Evolutionary conservation across 2,329 filamentous ascomycete species (phyloP).

Genomic region (Phialocephala subalpina): DNA sequence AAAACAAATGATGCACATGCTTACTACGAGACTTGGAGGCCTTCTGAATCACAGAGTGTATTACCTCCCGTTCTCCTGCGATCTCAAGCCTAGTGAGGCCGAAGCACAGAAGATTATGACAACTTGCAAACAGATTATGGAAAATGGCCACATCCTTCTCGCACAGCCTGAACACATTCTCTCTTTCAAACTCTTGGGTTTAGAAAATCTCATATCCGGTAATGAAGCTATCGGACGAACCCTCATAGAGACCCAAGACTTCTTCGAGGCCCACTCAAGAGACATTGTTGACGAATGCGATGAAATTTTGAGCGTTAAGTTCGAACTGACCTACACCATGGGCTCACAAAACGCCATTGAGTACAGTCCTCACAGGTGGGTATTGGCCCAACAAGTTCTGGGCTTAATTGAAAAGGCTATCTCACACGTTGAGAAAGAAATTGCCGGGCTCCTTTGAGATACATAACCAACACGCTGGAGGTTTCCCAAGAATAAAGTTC

Average conservation of each 20-base stretch:
- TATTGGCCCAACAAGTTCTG: slow-evolving; percentile 60
- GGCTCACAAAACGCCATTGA: slow-evolving; percentile 60
- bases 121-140: slow-evolving; percentile 55
- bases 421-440: no score
- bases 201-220: slow-evolving; percentile 54
- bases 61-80: slow-evolving; percentile 66
- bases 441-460: no score
- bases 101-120: slow-evolving; percentile 41
- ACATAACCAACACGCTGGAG: no score
- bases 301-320: slow-evolving; percentile 66
- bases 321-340: slow-evolving; percentile 70
- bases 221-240: slow-evolving; percentile 41
- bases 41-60: slow-evolving; percentile 61
- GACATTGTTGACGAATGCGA: slow-evolving; percentile 74
- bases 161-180: slow-evolving; percentile 70
- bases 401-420: slow-evolving; percentile 47
- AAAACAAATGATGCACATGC: slow-evolving; percentile 65
- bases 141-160: slow-evolving; percentile 61
- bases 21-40: slow-evolving; percentile 62
- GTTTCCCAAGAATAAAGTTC: no score
- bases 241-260: slow-evolving; percentile 52
- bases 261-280: slow-evolving; percentile 52
- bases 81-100: slow-evolving; percentile 45
- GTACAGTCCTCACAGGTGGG: slow-evolving; percentile 63
- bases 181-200: slow-evolving; percentile 68